phyloP scores from a whole-genome alignment of 176 grass and related monocot species.

The Carex myosuroides region DNA sequence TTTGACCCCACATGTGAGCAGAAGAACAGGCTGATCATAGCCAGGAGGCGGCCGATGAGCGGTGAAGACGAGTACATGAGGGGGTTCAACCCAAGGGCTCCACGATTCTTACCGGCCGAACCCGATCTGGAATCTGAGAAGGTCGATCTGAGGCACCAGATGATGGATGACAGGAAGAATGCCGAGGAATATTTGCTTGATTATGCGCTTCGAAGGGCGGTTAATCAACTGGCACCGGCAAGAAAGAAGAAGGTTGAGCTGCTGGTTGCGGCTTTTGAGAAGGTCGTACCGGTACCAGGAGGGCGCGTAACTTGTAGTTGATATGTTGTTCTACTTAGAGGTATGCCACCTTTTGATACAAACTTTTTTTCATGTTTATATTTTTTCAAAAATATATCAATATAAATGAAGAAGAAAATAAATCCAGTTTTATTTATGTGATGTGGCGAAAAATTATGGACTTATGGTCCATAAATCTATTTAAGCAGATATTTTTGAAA shows the following conservation, averaged over 20 bases:
- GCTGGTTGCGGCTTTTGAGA: constrained; percentile 86
- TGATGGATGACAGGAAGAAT: constrained; percentile 49
- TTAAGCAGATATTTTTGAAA: not conserved
- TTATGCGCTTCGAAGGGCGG: constrained; percentile 60
- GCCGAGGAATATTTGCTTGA: constrained; percentile 93
- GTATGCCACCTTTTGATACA: constrained; percentile 2
- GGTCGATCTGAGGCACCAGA: constrained; percentile 69
- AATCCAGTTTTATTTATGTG: not conserved
- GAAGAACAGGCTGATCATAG: constrained; percentile 24
- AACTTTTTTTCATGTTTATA: not conserved
- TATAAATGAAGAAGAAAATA: not conserved
- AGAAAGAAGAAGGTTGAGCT: constrained; percentile 69
- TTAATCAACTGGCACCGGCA: constrained; percentile 47
- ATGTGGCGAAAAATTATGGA: not conserved
- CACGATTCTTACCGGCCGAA: constrained; percentile 45
- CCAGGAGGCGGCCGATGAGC: constrained; percentile 27
- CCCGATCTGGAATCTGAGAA: constrained; percentile 58
- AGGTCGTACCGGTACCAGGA: constrained; percentile 35
- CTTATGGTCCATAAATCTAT: too few relatives aligned
- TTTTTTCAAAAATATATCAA: not conserved
- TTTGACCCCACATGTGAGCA: constrained; percentile 20
- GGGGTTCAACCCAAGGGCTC: constrained; percentile 50
- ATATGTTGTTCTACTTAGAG: constrained; percentile 10
- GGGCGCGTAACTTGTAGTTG: constrained; percentile 3
- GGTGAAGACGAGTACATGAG: constrained; percentile 29